Percentiles rank a stretch among this genome's conserved stretches.
Evolutionary conservation across 257 asterid species (phyloP).

Genomic region (Plantago ovata): DNA sequence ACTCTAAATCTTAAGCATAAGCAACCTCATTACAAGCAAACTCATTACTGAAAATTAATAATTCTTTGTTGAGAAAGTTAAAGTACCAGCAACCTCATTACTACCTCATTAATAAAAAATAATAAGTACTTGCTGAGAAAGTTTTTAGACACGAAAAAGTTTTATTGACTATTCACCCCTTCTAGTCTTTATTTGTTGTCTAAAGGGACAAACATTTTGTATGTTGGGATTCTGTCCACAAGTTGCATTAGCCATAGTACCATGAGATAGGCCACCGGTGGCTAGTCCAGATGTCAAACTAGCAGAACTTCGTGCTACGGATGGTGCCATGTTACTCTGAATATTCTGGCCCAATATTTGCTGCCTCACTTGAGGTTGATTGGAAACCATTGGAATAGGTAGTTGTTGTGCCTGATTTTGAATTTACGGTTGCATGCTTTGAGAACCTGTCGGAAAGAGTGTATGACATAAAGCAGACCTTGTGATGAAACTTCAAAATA

Average conservation of each 20-base stretch:
- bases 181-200: too few species aligned
- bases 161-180: too few species aligned
- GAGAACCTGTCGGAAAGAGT: conserved; percentile 52
- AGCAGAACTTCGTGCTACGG: conserved; percentile 65
- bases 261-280: conserved; percentile 55
- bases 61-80: too few species aligned
- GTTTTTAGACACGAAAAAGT: too few species aligned
- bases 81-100: too few species aligned
- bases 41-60: too few species aligned
- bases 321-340: conserved; percentile 56
- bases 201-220: too few species aligned
- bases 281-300: conserved; percentile 61
- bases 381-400: conserved; percentile 48
- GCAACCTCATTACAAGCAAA: too few species aligned
- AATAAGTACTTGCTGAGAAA: too few species aligned
- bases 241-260: conserved; percentile 54
- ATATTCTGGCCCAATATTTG: conserved; percentile 67
- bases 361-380: conserved; percentile 79
- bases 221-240: conserved; percentile 69
- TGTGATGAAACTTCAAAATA: conserved; percentile 9
- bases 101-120: too few species aligned
- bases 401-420: conserved; percentile 72
- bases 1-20: too few species aligned
- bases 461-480: conserved; percentile 11
- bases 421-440: conserved; percentile 68